Conservation (phyloP, 148 eudicot genomes). For the Diospyros lotus region DNA sequence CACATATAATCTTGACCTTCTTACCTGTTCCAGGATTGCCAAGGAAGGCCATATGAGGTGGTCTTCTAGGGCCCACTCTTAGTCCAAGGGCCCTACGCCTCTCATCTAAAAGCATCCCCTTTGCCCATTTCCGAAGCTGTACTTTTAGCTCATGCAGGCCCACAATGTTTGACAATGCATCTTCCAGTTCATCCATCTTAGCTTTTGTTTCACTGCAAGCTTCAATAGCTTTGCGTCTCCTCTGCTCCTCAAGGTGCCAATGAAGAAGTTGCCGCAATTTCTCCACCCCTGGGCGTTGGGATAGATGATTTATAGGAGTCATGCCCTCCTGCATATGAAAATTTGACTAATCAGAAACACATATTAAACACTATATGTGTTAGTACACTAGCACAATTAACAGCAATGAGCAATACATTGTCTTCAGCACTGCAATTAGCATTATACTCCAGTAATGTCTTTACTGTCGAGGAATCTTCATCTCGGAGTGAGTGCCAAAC, state of each 20-base stretch:
- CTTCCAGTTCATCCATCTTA: constrained; percentile 92
- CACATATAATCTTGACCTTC: not conserved
- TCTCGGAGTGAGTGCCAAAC: constrained; percentile 86
- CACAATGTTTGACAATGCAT: constrained; percentile 61
- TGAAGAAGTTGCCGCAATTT: constrained; percentile 61
- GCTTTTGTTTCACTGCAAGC: constrained; percentile 91
- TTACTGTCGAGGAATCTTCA: constrained; percentile 70
- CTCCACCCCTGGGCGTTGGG: constrained; percentile 79
- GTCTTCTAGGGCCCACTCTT: constrained; percentile 79
- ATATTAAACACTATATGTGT: not conserved
- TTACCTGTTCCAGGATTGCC: constrained; percentile 99
- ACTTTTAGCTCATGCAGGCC: constrained; percentile 80
- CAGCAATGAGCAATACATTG: constrained; percentile 33
- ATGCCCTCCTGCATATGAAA: constrained; percentile 60
- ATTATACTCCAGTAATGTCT: constrained; percentile 75
- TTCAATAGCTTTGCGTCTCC: constrained; percentile 77
- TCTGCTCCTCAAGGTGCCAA: constrained; percentile 70
- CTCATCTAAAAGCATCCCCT: constrained; percentile 99
- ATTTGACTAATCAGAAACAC: constrained; percentile 9
- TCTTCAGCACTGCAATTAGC: constrained; percentile 95
- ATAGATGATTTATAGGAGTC: constrained; percentile 82
- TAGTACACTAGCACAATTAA: not conserved
- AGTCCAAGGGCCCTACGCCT: constrained; percentile 95
- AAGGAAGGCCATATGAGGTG: constrained; percentile 99
- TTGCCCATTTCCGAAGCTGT: constrained; percentile 94